Evolutionary conservation across 192 early-diverging fungal species (phyloP), one percentile per base, ranked within the genome.

Genomic region (Gamsiella multidivaricata): DNA sequence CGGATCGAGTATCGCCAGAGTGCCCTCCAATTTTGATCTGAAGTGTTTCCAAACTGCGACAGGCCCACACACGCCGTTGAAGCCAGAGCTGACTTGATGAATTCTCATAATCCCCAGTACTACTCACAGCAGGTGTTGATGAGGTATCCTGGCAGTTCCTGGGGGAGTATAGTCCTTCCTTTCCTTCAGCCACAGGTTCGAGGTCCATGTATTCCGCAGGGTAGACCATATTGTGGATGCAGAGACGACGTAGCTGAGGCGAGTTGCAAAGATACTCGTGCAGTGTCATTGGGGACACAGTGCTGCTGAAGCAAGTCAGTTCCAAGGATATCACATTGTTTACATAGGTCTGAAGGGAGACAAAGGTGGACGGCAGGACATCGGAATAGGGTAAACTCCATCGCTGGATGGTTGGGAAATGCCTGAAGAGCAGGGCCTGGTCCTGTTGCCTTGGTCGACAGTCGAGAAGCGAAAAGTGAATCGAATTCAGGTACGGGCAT

Each of bases 171-270:
- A 31, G 20, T 11, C 60, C 60, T 14, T 45, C 15, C 32, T 47
- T 50, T n/a, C 51, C 36, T 22, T 34, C 47, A 5, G 22, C 20
- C 32, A 50, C 46, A 22, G 60, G 18, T 23, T 66, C 64, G 53
- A 66, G 22, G 32, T 66, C 64, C 53, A 66, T 36, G 42, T 66
- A 66, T 33, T 66, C 64, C 11, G 54, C 54, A 33, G 64, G 64
- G 64, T 39, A 66, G 3, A 55, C 3, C 52, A 66, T 55, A 9
- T 46, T 55, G 53, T 66, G 31, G 18, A 26, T 66, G 31, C 49
- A 43, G 29, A 66, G 42, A 17, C 56, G 39, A n/a, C 54, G 64
- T 9, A 66, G 42, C n/a, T 46, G 64, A 20, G 64, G 53, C 17
- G 64, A 41, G 18, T 42, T 22, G 41, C 64, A 66, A 18, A 66